Percentiles rank a stretch among this genome's conserved stretches.
phyloP scores from a whole-genome alignment of 768 basidiomycete species.

The Russula virescens region DNA sequence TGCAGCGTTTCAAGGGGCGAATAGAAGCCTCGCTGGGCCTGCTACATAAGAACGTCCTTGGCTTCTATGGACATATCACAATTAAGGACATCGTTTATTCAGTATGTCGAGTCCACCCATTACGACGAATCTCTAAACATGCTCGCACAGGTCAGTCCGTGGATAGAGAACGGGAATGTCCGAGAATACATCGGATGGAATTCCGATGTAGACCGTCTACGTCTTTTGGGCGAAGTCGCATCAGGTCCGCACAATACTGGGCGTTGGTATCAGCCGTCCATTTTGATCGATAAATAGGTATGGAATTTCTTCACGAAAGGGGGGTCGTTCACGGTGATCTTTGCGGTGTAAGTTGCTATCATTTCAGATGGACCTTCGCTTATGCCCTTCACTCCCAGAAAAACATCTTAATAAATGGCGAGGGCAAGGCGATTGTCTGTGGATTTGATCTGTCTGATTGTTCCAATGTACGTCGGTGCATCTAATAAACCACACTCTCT shows the following conservation, averaged over 20 bases:
- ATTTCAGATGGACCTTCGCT: neutral
- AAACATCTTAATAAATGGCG: constrained; percentile 40
- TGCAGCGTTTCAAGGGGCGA: constrained; percentile 39
- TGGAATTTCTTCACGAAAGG: constrained; percentile 21
- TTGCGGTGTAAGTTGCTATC: constrained; percentile 22
- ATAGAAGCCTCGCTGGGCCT: constrained; percentile 40
- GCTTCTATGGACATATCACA: constrained; percentile 35
- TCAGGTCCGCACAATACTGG: constrained; percentile 29
- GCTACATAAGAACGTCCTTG: constrained; percentile 37
- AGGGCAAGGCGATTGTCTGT: constrained; percentile 37
- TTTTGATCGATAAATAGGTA: constrained; percentile 12
- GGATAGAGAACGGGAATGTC: constrained; percentile 41
- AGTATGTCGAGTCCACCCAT: neutral
- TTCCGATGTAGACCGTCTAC: constrained; percentile 34
- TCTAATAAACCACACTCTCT: neutral
- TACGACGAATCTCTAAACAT: neutral
- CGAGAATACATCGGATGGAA: constrained; percentile 33
- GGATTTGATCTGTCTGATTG: constrained; percentile 41
- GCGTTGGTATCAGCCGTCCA: constrained; percentile 6
- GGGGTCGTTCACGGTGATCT: constrained; percentile 24
- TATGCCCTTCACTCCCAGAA: constrained; percentile 31
- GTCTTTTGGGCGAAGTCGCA: constrained; percentile 36
- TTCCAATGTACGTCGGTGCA: neutral
- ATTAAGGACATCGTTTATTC: constrained; percentile 27
- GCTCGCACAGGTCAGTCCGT: constrained; percentile 38